These are phyloP conservation scores for Pseudocercospora fijiensis DNA, from an alignment of 2,329 filamentous ascomycete genomes.

Conservation along the genomic window DNA sequence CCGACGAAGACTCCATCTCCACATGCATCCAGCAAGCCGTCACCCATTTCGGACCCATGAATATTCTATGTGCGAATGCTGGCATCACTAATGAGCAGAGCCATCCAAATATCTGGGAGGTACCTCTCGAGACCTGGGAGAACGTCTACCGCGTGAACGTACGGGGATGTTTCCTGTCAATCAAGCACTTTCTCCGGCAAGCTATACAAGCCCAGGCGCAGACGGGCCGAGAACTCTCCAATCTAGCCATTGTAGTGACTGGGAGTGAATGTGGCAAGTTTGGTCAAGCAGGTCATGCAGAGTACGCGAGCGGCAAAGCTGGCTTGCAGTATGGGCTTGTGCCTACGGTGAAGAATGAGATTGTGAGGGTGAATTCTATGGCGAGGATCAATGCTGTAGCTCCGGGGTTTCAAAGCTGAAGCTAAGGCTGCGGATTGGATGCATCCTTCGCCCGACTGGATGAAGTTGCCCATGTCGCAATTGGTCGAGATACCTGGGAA, in stretches of 20 bases:
- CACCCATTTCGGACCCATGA: constrained; percentile 50
- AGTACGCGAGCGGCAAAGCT: constrained; percentile 54
- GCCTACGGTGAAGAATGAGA: constrained; percentile 56
- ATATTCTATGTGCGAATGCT: constrained; percentile 56
- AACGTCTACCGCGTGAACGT: constrained; percentile 52
- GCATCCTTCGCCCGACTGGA: constrained; percentile 41
- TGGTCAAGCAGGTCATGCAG: constrained; percentile 51
- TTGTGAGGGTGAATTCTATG: constrained; percentile 51
- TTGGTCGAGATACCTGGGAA: constrained; percentile 53
- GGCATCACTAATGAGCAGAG: constrained; percentile 53
- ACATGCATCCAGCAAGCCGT: constrained; percentile 43
- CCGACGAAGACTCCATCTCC: constrained; percentile 48
- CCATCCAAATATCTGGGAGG: constrained; percentile 54
- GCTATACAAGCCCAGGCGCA: constrained; percentile 44
- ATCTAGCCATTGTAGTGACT: constrained; percentile 55
- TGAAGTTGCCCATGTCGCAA: constrained; percentile 32
- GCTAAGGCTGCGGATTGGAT: constrained; percentile 48
- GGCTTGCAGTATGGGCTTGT: constrained; percentile 54
- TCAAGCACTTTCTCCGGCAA: constrained; percentile 55
- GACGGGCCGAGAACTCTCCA: constrained; percentile 43
- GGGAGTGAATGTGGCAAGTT: constrained; percentile 55
- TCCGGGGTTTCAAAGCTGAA: constrained; percentile 45
- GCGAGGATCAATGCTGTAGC: constrained; percentile 56
- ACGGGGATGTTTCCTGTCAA: constrained; percentile 55
- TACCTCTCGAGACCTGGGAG: constrained; percentile 54